Conservation (phyloP, 441 rosid species). For the Eruca vesicaria region DNA sequence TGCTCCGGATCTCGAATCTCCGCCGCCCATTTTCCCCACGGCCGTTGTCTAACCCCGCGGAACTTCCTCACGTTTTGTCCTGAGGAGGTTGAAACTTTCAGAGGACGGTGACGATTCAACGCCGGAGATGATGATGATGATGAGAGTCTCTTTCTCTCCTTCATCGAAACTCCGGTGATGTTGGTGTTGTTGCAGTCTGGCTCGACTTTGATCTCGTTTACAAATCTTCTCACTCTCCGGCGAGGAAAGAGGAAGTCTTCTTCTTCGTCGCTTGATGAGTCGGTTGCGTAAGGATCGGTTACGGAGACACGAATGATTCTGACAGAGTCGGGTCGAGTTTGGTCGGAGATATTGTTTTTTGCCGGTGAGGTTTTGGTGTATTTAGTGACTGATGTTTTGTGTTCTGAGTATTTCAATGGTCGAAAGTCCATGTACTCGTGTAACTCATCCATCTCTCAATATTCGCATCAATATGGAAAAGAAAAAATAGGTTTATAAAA, state of each 20-base stretch:
- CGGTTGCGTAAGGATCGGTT: conserved; percentile 83
- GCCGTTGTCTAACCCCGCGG: conserved; percentile 90
- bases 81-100: conserved; percentile 13
- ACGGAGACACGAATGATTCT: conserved; percentile 56
- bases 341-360: conserved; percentile 20
- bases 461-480: conserved; percentile 35
- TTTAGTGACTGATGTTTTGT: conserved; percentile 47
- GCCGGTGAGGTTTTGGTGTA: conserved; percentile 38
- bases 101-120: conserved; percentile 28
- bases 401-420: conserved; percentile 68
- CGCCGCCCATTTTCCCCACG: conserved; percentile 99
- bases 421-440: conserved; percentile 36
- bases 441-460: conserved; percentile 39
- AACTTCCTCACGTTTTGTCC: conserved; percentile 53
- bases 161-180: not conserved
- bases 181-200: conserved; percentile 23
- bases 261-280: conserved; percentile 81
- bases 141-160: conserved; percentile 36
- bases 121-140: conserved; percentile 9
- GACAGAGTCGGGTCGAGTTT: conserved; percentile 2
- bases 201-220: conserved; percentile 67
- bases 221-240: conserved; percentile 59
- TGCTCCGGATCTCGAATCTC: conserved; percentile 94
- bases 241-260: conserved; percentile 42
- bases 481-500: not conserved